Base-by-base conservation (phyloP, 2,329 filamentous ascomycete species). In the Apiospora sp. region DNA sequence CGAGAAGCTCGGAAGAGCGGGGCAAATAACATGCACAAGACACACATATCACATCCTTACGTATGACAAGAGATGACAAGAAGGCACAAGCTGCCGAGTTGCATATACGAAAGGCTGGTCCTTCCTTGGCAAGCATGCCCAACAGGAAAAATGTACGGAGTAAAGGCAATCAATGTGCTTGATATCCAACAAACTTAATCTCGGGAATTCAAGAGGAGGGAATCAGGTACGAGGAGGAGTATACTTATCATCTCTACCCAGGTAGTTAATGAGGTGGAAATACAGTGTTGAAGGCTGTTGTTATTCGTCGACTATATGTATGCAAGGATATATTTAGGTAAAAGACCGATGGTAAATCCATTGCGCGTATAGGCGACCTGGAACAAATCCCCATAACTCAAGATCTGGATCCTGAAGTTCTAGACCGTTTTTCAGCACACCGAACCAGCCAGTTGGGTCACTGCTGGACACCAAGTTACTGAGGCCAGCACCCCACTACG, bases 31-130 rank as follows among this genome's bases (percentile, higher is more conserved):
- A 64, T n/a, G 58, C 8, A 41, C 34, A 64, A 41, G 34, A 22
- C 41, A 64, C 13, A 41, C 30, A 41, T 64, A 41, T 64, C 58
- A 64, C 58, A 64, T n/a, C 10, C 30, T 37, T 64, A 41, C 58
- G 58, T 64, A 64, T n/a, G 58, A 64, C 58, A 64, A 64, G 58
- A n/a, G 0, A 64, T 64, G 58, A 64, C 58, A 64, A 64, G 58
- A 64, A 41, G 58, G 34, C 22, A 34, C 34, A 22, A 34, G 19
- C 34, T 41, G 58, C 58, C 58, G 34, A 41, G n/a, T 13, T 64
- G 58, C 58, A 64, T 13, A 64, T 24, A 64, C 58, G 58, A 64
- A 64, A 41, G 34, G 58, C 22, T 22, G 34, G 58, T n/a, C 34
- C 10, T 41, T 14, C 34, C 34, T 41, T 41, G 58, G 16, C 58